A percentile compares a stretch with the other conserved stretches of the same genome.
phyloP scores from a whole-genome alignment of 352 stramenopile species.

The Elongisporangium prolatum region DNA sequence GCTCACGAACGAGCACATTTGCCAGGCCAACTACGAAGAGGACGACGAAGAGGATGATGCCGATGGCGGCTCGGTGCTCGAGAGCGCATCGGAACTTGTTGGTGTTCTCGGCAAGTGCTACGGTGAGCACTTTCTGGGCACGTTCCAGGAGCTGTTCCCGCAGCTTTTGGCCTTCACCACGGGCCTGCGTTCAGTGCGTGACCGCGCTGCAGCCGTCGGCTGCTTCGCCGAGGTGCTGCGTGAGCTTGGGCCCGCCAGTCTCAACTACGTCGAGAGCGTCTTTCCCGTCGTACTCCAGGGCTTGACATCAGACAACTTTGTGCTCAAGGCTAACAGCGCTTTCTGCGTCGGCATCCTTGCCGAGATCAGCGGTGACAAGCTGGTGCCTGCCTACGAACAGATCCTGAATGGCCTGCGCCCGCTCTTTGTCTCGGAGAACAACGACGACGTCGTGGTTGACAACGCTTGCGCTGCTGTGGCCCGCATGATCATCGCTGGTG shows the following conservation, averaged over 20 bases:
- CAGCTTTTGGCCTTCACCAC: constrained; percentile 90
- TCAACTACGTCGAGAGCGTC: constrained; percentile 88
- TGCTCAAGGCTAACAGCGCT: constrained; percentile 93
- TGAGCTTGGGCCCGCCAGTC: constrained; percentile 73
- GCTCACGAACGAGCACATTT: constrained; percentile 87
- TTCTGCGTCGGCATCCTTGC: constrained; percentile 94
- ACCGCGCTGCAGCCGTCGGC: constrained; percentile 92
- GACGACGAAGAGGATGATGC: constrained; percentile 91
- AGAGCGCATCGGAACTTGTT: constrained; percentile 92
- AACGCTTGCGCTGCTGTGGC: constrained; percentile 92
- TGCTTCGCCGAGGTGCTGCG: constrained; percentile 95
- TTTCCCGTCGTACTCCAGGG: constrained; percentile 90
- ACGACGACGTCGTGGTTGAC: constrained; percentile 88
- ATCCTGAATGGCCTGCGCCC: constrained; percentile 90
- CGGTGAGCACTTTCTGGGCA: constrained; percentile 88
- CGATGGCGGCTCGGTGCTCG: constrained; percentile 92
- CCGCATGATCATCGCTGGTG: constrained; percentile 89
- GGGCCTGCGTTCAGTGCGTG: constrained; percentile 83
- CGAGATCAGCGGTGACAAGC: constrained; percentile 66
- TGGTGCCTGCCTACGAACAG: constrained; percentile 84
- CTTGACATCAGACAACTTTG: constrained; percentile 88
- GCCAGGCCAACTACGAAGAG: constrained; percentile 86
- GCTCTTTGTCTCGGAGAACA: constrained; percentile 86
- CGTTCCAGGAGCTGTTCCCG: constrained; percentile 89
- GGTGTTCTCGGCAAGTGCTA: constrained; percentile 93